These are phyloP conservation scores for Phytophthora pluvialis DNA, from an alignment of 352 stramenopile species.

Conservation along the genomic window DNA sequence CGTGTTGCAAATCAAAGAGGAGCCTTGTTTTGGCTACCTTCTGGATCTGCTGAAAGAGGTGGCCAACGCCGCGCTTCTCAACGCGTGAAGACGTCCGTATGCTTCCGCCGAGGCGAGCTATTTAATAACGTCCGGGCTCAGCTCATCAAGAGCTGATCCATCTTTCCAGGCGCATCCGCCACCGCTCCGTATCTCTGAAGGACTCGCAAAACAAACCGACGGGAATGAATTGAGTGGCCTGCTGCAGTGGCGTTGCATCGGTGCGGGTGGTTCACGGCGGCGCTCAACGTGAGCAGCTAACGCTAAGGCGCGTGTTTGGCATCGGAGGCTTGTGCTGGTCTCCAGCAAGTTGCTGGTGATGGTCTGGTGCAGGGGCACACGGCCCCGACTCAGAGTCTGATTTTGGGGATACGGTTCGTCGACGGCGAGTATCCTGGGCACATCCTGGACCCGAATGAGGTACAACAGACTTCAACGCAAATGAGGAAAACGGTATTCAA, in stretches of 20 bases:
- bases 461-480: too few relatives aligned
- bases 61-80: constrained; percentile 6
- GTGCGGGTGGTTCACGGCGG: background rate
- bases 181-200: constrained; percentile 9
- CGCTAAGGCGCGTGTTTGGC: background rate
- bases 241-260: background rate
- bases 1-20: constrained; percentile 19
- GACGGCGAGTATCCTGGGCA: background rate
- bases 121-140: constrained; percentile 7
- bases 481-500: background rate
- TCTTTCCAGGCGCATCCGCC: constrained; percentile 13
- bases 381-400: constrained; percentile 6
- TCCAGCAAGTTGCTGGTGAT: background rate
- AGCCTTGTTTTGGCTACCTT: constrained; percentile 4
- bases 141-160: constrained; percentile 11
- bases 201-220: background rate
- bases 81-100: constrained; percentile 7
- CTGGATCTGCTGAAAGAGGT: constrained; percentile 24
- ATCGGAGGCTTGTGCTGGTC: too few relatives aligned
- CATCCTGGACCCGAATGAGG: too few relatives aligned
- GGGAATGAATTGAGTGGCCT: too few relatives aligned
- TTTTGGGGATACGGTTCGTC: constrained; percentile 10
- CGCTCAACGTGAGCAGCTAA: too few relatives aligned
- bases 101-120: constrained; percentile 1
- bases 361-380: background rate